Base-by-base conservation (phyloP, 306 rosid genomes). In the Macrotyloma uniflorum region DNA sequence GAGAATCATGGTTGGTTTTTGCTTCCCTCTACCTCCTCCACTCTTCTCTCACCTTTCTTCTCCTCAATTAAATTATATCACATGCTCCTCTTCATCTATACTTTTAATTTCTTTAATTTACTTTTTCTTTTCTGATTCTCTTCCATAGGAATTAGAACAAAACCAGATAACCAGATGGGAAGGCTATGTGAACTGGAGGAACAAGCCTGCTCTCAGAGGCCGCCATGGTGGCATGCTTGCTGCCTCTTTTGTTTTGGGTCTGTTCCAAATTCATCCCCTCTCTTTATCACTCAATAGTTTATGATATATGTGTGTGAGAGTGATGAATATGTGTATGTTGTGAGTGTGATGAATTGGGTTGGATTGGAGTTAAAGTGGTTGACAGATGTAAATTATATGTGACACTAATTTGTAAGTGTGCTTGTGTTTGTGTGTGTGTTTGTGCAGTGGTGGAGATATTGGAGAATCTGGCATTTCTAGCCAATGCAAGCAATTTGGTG, bases 401-500 rank as follows among this genome's bases (percentile, higher is more conserved):
- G 62, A 32, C 62, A 22, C 32, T 54, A 33, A 9, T 63, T 63
- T 35, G 8, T 4, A 10, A 1, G 71, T 40, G n/a, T 40, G 23
- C 32, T 4, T 38, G 45, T 38, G 46, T 40, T 4, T 12, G 45
- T 40, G 14, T 40, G 9, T 42, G 16, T 40, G 15, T 66, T 23
- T 77, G 4, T 84, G 84, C 54, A 95, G 99, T 83, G 82, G 98
- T 84, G 87, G 99, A 96, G 86, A 35, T 96, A 71, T 63, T 96
- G 91, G 99, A 96, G 88, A 96, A 93, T 75, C 82, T 96, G 65
- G 98, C 99, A 42, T 96, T 8, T 78, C 78, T 96, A 62, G 99
- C 98, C 55, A 96, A 93, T 90, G 96, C 99, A 55, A 96, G 98
- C 91, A 96, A 96, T 47, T 83, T 96, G 91, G 99, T 96, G 75